Conservation (phyloP, 1,139 yeast species). For the Protomyces inundatus region DNA sequence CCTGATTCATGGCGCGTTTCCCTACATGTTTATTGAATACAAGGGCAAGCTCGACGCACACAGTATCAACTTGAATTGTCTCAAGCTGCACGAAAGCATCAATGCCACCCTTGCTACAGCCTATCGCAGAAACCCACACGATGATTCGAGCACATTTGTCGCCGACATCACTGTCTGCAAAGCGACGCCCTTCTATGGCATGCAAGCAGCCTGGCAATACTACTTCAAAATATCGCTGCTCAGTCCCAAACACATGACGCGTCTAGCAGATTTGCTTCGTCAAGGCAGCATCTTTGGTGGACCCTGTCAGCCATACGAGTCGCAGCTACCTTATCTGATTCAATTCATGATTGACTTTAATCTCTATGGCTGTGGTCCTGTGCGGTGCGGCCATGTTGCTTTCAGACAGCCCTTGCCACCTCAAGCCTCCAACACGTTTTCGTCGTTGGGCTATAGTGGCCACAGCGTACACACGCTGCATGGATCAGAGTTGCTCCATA, state of each 20-base stretch:
- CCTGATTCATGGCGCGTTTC: constrained; percentile 80
- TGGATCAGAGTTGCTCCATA: neutral
- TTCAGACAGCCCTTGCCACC: constrained; percentile 31
- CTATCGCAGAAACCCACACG: constrained; percentile 35
- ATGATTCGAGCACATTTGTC: constrained; percentile 46
- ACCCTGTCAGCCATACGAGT: constrained; percentile 55
- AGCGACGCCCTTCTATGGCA: constrained; percentile 82
- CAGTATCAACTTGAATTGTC: constrained; percentile 24
- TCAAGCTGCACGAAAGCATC: constrained; percentile 32
- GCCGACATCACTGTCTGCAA: constrained; percentile 66
- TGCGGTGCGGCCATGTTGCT: constrained; percentile 40
- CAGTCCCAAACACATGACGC: constrained; percentile 56
- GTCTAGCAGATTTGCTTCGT: constrained; percentile 57
- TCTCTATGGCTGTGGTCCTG: constrained; percentile 78
- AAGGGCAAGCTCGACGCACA: constrained; percentile 40
- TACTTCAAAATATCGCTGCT: constrained; percentile 65
- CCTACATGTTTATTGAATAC: constrained; percentile 68
- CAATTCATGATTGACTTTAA: constrained; percentile 83
- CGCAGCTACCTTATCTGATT: constrained; percentile 69
- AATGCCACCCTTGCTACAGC: constrained; percentile 37
- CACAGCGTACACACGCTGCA: constrained; percentile 21
- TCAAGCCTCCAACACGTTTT: neutral
- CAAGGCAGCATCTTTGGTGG: constrained; percentile 46
- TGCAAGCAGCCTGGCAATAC: constrained; percentile 55
- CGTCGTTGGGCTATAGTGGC: neutral